Base-by-base conservation (phyloP, 352 stramenopile species). In the Phytopythium chamaehyphon region DNA sequence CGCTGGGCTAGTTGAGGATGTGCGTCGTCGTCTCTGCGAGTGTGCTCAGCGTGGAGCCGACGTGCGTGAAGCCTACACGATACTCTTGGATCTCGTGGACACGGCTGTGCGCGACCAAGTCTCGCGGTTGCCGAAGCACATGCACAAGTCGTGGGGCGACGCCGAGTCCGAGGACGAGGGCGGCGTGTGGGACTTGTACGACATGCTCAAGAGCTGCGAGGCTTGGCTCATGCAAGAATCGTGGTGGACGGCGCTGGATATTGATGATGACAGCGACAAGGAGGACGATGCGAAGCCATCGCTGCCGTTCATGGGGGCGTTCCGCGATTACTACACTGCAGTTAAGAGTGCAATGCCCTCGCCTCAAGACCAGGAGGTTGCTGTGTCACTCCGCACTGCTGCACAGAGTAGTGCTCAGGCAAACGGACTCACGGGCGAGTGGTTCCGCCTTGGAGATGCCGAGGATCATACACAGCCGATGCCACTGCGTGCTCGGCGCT, bases 201-300 rank as follows among this genome's bases (percentile, higher is more conserved):
- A 76, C 21, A 65, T 84, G 62, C 52, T 84, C 16, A 84, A 84
- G 55, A 77, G 69, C 43, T 76, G 68, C 14, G 73, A 84, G 54
- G 54, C 71, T 19, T 82, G 73, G 70, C 57, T 84, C 7, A 33
- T 79, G 53, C 67, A 73, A 16, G 73, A 84, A 43, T 62, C 68
- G 9, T 84, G 73, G 73, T 84, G 70, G 70, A 67, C 73, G 28
- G 60, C 68, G 10, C 66, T 73, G 21, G 73, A 81, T 39, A 57
- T 69, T 8, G 70, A 82, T 33, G 28, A 33, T 9, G 28, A 33
- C 28, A 33, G 28, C 36, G 68, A 79, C 36, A 52, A 66, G 24
- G 55, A 60, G 28, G 59, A 71, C 50, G 55, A 59, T 11, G 66
- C 47, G 12, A 57, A 61, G 15, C 23, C 72, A 19, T 56, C 60